Conservation (phyloP, 352 stramenopile genomes). For the Pythium rishiriense region DNA sequence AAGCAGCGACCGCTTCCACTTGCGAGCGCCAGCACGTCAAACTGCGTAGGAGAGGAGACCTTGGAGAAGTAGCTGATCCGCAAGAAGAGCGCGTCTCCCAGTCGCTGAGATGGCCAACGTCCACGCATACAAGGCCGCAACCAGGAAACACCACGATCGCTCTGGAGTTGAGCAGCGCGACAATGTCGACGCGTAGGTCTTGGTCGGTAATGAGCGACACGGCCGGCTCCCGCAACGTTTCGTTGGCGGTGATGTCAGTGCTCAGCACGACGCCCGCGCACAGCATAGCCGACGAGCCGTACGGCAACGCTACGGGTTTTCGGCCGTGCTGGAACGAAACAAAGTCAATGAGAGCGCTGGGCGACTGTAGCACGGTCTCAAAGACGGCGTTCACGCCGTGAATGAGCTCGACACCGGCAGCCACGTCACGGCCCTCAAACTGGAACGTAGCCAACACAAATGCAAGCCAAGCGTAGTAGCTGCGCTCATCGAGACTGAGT, state of each 20-base stretch:
- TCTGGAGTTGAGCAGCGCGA: not conserved
- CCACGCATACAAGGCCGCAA: not conserved
- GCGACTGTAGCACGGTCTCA: not conserved
- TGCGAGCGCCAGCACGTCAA: constrained; percentile 3
- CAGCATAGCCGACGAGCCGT: not conserved
- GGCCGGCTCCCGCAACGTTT: not conserved
- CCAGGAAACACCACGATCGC: not conserved
- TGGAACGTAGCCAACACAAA: not conserved
- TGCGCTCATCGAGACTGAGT: not conserved
- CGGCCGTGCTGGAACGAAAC: not conserved
- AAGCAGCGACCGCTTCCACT: not conserved
- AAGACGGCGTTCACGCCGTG: not conserved
- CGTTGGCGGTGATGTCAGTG: not conserved
- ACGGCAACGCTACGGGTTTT: not conserved
- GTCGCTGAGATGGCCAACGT: not conserved
- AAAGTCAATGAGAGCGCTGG: not conserved
- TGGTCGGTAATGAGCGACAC: not conserved
- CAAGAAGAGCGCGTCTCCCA: not conserved
- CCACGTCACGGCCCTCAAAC: not conserved
- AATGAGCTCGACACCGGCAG: not conserved
- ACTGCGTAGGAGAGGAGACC: too few relatives aligned
- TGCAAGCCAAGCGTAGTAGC: constrained; percentile 10
- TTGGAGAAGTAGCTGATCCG: not conserved
- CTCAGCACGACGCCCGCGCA: not conserved
- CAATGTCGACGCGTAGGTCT: not conserved